phyloP scores from a whole-genome alignment of 2,329 filamentous ascomycete genomes.

The Lasiodiplodia gonubiensis region DNA sequence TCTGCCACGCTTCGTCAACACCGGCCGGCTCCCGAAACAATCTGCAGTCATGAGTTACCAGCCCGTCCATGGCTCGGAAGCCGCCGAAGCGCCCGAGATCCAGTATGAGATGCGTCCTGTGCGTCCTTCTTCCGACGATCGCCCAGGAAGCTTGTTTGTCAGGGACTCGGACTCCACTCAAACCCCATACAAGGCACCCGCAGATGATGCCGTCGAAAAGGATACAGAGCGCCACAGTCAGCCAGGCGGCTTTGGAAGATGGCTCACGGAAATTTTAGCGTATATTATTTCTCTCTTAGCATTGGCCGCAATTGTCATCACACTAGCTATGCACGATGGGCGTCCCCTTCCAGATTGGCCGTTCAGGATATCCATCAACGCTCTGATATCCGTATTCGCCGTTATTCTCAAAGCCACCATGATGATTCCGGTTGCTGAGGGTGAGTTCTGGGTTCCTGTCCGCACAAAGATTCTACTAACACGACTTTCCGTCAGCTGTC shows the following conservation, averaged over 20 bases:
- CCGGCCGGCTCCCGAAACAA: neutral
- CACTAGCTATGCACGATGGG: neutral
- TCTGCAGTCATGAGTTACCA: neutral
- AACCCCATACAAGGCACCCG: neutral
- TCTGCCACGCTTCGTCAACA: neutral
- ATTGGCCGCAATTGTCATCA: neutral
- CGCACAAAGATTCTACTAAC: neutral
- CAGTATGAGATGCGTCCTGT: neutral
- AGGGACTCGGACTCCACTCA: neutral
- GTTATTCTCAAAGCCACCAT: slow-evolving; percentile 17
- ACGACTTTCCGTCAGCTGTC: neutral
- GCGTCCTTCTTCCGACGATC: neutral
- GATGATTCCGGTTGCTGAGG: slow-evolving; percentile 12
- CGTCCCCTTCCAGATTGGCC: slow-evolving; percentile 7
- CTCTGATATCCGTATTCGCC: slow-evolving; percentile 4
- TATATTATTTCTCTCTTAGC: neutral
- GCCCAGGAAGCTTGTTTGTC: neutral
- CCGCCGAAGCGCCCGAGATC: neutral
- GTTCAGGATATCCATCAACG: slow-evolving; percentile 1
- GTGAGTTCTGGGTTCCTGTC: neutral
- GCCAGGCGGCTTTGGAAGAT: neutral
- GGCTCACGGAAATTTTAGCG: neutral
- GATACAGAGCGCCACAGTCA: neutral
- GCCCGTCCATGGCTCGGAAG: neutral
- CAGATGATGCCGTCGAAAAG: neutral